phyloP scores from a whole-genome alignment of 257 asterid genomes.

The Salvia splendens region DNA sequence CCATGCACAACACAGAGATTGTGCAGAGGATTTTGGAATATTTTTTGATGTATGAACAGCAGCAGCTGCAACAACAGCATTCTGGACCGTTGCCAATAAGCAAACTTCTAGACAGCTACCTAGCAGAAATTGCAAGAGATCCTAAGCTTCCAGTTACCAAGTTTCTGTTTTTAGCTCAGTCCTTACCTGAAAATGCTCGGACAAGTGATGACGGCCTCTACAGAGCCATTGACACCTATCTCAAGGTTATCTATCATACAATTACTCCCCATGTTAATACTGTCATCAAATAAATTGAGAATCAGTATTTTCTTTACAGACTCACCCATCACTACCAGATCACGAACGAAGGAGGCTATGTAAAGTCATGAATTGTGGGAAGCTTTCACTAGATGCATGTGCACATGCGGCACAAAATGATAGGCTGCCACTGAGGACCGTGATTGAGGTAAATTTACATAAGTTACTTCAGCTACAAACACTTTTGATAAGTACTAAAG shows the following conservation, averaged over 20 bases:
- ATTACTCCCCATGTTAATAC: conserved; percentile 14
- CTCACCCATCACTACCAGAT: conserved; percentile 70
- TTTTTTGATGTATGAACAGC: conserved; percentile 62
- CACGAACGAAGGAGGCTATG: conserved; percentile 76
- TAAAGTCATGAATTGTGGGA: conserved; percentile 72
- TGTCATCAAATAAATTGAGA: conserved; percentile 10
- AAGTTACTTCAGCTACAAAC: neutral
- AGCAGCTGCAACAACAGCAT: conserved; percentile 41
- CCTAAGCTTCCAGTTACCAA: conserved; percentile 60
- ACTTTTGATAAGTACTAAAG: neutral
- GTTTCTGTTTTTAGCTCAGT: conserved; percentile 70
- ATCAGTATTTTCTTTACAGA: conserved; percentile 36
- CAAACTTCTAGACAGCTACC: conserved; percentile 75
- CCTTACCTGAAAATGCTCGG: conserved; percentile 64
- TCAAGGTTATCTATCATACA: conserved; percentile 53
- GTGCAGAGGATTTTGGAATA: conserved; percentile 79
- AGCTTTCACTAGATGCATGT: conserved; percentile 85
- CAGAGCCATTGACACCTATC: conserved; percentile 80
- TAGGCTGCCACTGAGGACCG: conserved; percentile 79
- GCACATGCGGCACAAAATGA: conserved; percentile 90
- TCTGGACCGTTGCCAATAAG: conserved; percentile 50
- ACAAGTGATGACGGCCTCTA: conserved; percentile 75
- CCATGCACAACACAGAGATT: conserved; percentile 56
- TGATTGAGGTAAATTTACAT: conserved; percentile 62
- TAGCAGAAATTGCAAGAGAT: conserved; percentile 81